These are phyloP conservation scores for Verticillium isaacii DNA, from an alignment of 2,329 filamentous ascomycete species.

Conservation along the genomic window DNA sequence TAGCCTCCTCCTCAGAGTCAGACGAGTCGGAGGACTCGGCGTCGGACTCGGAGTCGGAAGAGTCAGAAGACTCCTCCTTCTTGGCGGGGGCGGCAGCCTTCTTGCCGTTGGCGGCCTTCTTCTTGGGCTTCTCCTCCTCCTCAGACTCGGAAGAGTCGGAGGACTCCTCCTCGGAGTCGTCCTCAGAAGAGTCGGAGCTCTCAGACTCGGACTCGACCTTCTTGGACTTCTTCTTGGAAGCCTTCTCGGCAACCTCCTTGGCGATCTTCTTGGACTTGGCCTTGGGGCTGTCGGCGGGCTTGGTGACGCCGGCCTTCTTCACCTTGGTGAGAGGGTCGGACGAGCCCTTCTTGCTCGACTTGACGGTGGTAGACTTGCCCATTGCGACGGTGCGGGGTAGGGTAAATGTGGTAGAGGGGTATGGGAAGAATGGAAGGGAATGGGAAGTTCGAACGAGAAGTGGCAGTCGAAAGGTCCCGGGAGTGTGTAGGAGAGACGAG, in stretches of 20 bases:
- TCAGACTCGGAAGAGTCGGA: conserved; percentile 16
- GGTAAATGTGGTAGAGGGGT: background rate
- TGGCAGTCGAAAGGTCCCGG: background rate
- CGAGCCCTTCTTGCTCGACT: conserved; percentile 52
- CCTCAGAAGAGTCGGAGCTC: conserved; percentile 20
- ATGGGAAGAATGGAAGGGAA: background rate
- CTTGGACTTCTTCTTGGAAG: conserved; percentile 36
- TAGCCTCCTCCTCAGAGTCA: conserved; percentile 31
- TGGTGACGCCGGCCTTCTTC: conserved; percentile 65
- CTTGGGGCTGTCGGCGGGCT: conserved; percentile 60
- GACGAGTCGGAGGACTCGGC: conserved; percentile 30
- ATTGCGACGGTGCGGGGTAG: conserved; percentile 36
- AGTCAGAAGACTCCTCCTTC: conserved; percentile 15
- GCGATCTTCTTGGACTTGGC: conserved; percentile 63
- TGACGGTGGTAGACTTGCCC: conserved; percentile 44
- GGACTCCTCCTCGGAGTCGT: conserved; percentile 19
- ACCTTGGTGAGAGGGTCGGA: conserved; percentile 46
- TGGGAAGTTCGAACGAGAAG: background rate
- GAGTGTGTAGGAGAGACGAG: background rate
- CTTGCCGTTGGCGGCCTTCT: conserved; percentile 15
- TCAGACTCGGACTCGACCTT: conserved; percentile 17
- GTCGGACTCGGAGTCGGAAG: conserved; percentile 33
- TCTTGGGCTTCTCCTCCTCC: conserved; percentile 17
- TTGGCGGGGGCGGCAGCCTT: conserved; percentile 14
- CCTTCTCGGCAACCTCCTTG: conserved; percentile 53